These are phyloP conservation scores for Cyberlindnera japonica DNA, from an alignment of 805 yeast genomes.

Conservation along the genomic window DNA sequence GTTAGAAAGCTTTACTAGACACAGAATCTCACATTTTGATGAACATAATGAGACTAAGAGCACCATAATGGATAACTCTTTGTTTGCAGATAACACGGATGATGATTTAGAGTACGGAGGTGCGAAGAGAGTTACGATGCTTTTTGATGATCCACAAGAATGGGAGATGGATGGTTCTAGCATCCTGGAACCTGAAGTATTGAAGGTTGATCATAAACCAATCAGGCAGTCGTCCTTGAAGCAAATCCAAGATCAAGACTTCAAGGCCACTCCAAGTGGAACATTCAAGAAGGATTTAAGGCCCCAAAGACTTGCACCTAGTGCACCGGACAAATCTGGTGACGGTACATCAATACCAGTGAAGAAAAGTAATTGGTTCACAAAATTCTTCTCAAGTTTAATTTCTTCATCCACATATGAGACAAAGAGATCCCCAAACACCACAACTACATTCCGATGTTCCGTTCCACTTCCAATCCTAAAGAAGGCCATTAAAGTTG, in stretches of 20 bases:
- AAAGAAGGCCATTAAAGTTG: conserved; percentile 31
- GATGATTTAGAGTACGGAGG: conserved; percentile 22
- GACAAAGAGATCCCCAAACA: conserved; percentile 8
- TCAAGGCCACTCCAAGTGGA: conserved; percentile 16
- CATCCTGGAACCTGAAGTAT: conserved; percentile 3
- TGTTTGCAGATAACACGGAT: conserved; percentile 26
- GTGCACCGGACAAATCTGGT: conserved; percentile 18
- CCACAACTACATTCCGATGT: conserved; percentile 18
- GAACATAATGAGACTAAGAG: conserved; percentile 19
- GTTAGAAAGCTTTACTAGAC: conserved; percentile 14
- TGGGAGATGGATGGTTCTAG: conserved; percentile 1
- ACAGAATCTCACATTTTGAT: conserved; percentile 12
- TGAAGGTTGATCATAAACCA: conserved; percentile 9
- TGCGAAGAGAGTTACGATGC: conserved; percentile 27
- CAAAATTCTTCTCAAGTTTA: conserved; percentile 33
- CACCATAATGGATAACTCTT: conserved; percentile 21
- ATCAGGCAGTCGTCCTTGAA: conserved; percentile 21
- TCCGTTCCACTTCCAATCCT: conserved; percentile 20
- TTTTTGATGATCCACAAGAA: conserved; percentile 23
- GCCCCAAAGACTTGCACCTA: conserved; percentile 24
- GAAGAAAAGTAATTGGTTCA: conserved; percentile 35
- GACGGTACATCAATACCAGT: conserved; percentile 20
- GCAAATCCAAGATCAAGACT: conserved; percentile 22
- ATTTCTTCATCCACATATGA: conserved; percentile 13
- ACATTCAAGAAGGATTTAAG: conserved; percentile 9